Percentiles rank a stretch among this genome's conserved stretches.
Evolutionary conservation across 805 yeast species (phyloP).

Genomic region (Candida dajiaensis): DNA sequence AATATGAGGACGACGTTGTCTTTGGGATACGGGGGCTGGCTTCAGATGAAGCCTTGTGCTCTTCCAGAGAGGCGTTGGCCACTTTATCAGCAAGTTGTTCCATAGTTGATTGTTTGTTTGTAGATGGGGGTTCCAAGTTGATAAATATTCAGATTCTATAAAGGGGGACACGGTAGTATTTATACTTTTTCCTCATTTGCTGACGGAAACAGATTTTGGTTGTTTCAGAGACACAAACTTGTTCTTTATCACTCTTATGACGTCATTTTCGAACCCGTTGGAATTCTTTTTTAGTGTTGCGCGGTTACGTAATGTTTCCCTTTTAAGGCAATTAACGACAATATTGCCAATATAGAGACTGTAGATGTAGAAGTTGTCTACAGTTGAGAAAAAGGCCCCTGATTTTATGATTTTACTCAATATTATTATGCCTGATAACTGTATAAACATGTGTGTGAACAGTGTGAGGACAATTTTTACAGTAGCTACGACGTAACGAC

Average conservation of each 20-base stretch:
- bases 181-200: neutral
- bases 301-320: neutral
- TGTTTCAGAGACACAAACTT: too few relatives aligned
- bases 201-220: neutral
- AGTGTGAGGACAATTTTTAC: too few relatives aligned
- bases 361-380: neutral
- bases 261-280: neutral
- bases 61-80: neutral
- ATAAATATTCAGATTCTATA: neutral
- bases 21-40: slow-evolving; percentile 2
- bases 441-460: too few relatives aligned
- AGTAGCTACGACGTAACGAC: too few relatives aligned
- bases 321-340: neutral
- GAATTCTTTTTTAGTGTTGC: neutral
- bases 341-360: neutral
- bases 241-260: neutral
- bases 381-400: too few relatives aligned
- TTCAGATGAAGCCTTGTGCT: neutral
- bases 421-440: too few relatives aligned
- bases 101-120: neutral
- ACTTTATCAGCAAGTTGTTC: neutral
- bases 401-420: too few relatives aligned
- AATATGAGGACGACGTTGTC: slow-evolving; percentile 48
- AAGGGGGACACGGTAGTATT: neutral
- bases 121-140: too few relatives aligned